These are phyloP conservation scores for Parastagonospora nodorum DNA, from an alignment of 2,329 filamentous ascomycete genomes.

Conservation along the genomic window DNA sequence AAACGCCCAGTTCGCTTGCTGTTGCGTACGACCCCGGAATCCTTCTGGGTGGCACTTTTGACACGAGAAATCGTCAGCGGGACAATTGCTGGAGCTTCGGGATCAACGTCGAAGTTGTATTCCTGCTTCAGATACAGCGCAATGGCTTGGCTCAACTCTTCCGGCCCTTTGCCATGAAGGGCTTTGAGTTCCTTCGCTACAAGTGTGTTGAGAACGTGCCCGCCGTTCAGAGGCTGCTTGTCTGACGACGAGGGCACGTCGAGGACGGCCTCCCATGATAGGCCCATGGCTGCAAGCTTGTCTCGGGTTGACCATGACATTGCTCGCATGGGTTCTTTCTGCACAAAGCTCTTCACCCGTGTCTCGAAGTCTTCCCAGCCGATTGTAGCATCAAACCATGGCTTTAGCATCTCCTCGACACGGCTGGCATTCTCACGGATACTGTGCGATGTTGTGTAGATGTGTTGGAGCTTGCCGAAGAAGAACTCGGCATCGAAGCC, in stretches of 20 bases:
- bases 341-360: slow-evolving; percentile 23
- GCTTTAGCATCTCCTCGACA: slow-evolving; percentile 18
- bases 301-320: slow-evolving; percentile 24
- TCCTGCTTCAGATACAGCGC: slow-evolving; percentile 19
- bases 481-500: slow-evolving; percentile 30
- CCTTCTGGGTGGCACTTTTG: no score
- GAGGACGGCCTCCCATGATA: slow-evolving; percentile 16
- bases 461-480: slow-evolving; percentile 21
- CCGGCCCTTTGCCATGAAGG: slow-evolving; percentile 20
- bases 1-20: no score
- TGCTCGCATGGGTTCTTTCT: slow-evolving; percentile 22
- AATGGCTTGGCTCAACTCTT: slow-evolving; percentile 25
- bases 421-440: slow-evolving; percentile 4
- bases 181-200: slow-evolving; percentile 27
- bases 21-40: no score
- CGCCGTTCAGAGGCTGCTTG: slow-evolving; percentile 9
- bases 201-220: slow-evolving; percentile 20
- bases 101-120: slow-evolving; percentile 20
- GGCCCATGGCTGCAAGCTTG: slow-evolving; percentile 29
- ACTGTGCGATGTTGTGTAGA: slow-evolving; percentile 4
- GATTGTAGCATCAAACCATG: slow-evolving; percentile 16
- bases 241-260: slow-evolving; percentile 6
- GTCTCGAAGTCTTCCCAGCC: slow-evolving; percentile 20
- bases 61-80: no score
- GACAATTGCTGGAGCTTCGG: slow-evolving; percentile 1